Evolutionary conservation across 352 stramenopile genomes (phyloP), one percentile per base, ranked within the genome.

Genomic region (Pythium brassicae): DNA sequence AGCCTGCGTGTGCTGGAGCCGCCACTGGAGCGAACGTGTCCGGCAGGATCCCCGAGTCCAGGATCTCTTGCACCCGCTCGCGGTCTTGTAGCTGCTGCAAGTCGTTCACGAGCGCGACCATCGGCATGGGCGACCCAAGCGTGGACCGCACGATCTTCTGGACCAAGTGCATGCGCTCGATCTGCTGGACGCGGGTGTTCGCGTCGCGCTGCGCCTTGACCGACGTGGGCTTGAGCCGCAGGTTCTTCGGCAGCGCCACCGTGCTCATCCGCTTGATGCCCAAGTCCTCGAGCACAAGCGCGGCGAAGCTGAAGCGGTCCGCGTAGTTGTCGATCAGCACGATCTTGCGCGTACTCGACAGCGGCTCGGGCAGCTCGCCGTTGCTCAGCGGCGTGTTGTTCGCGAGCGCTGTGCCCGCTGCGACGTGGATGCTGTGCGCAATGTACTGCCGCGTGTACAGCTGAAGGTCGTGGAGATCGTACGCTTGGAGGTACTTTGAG

Each of bases 161-260:
- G n/a, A 66, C 50, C 84, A 70, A 59, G 85, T 69, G 81, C 74
- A 94, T 82, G 6, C 72, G 73, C 25, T 94, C 84, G 22, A 92
- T 81, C 54, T 92, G 82, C 47, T 86, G 68, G 20, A 94, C 52
- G 42, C 77, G 85, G 19, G 51, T 42, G 12, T 57, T 63, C 1
- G 76, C 71, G 0, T 74, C 68, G 29, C 82, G 81, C 53, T 85
- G 69, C 27, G 50, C 55, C 65, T 72, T 64, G 25, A 55, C 25
- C 14, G 50, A 62, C 25, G 54, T 53, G 3, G 55, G 53, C 12
- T 53, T 57, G 15, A 53, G 22, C 5, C 44, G 61, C 8, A 72
- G 25, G 12, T 51, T 63, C 23, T 50, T 44, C 12, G 57, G 55
- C 14, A 78, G 58, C 4, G 29, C n/a, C 4, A 82, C 57, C 3